These are phyloP conservation scores for Eremochloa ophiuroides DNA, from an alignment of 176 grass and related monocot species.

Conservation along the genomic window DNA sequence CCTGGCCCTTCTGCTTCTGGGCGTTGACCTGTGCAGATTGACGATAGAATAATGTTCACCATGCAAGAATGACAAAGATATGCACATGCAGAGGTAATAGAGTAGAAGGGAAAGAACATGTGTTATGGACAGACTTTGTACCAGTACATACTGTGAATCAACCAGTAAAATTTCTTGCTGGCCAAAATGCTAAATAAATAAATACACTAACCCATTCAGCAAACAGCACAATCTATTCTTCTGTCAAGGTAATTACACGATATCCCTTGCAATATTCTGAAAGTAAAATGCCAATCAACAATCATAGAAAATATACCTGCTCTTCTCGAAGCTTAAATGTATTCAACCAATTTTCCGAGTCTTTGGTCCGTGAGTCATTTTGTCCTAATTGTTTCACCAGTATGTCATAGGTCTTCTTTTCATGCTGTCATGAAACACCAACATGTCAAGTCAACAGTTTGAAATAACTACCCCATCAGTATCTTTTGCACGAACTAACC, in stretches of 20 bases:
- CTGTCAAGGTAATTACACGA: neutral
- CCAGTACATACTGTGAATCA: neutral
- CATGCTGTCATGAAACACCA: conserved; percentile 61
- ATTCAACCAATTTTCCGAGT: conserved; percentile 93
- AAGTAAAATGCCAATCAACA: neutral
- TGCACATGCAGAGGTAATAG: neutral
- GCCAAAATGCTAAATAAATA: neutral
- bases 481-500: conserved; percentile 33
- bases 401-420: conserved; percentile 89
- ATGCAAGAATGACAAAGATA: neutral
- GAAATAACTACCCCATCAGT: neutral
- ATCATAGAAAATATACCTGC: conserved; percentile 51
- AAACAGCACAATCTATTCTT: neutral
- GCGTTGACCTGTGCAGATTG: conserved; percentile 24
- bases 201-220: neutral
- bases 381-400: conserved; percentile 76
- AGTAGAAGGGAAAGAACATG: neutral
- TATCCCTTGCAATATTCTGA: neutral
- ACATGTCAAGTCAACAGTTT: neutral
- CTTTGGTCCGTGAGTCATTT: conserved; percentile 83
- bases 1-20: conserved; percentile 85
- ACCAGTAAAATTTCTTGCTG: neutral
- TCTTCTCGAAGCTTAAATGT: conserved; percentile 74
- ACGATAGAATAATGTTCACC: neutral
- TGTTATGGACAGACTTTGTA: neutral